Percentiles rank a stretch among this genome's conserved stretches.
These are phyloP conservation scores for Backusella morwellensis DNA, from an alignment of 192 early-diverging fungal species.

Conservation along the genomic window DNA sequence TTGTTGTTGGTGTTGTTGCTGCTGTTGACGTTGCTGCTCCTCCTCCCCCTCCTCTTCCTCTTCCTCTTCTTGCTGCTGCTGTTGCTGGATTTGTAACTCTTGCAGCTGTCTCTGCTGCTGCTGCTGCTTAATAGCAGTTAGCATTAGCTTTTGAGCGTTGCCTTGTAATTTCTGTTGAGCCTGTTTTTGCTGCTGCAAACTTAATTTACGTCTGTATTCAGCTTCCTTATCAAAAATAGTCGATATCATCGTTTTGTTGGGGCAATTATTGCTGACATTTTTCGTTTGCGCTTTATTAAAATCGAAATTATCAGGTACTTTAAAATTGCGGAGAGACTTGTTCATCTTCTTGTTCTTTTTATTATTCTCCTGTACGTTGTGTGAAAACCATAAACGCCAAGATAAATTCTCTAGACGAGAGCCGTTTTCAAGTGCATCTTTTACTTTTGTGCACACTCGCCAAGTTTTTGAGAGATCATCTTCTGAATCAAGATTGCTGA, in stretches of 20 bases:
- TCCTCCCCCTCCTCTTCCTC: background rate
- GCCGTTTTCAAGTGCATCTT: constrained; percentile 79
- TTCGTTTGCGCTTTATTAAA: constrained; percentile 12
- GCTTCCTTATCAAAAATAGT: constrained; percentile 6
- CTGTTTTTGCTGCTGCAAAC: constrained; percentile 1
- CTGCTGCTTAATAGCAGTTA: constrained; percentile 9
- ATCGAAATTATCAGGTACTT: constrained; percentile 11
- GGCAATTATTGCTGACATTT: background rate
- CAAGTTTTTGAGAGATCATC: constrained; percentile 79
- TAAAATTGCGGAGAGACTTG: constrained; percentile 2
- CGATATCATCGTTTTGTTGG: background rate
- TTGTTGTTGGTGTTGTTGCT: background rate
- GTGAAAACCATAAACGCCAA: constrained; percentile 77
- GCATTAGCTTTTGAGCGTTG: constrained; percentile 5
- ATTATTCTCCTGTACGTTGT: constrained; percentile 18
- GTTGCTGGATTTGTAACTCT: background rate
- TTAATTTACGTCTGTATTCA: constrained; percentile 2
- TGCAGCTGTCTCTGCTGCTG: constrained; percentile 5
- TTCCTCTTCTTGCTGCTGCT: constrained; percentile 2
- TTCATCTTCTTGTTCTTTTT: constrained; percentile 1
- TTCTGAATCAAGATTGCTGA: constrained; percentile 68
- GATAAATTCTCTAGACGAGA: constrained; percentile 80
- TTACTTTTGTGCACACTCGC: constrained; percentile 85
- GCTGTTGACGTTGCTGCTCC: background rate
- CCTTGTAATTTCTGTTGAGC: background rate